phyloP scores from a whole-genome alignment of 495 filamentous ascomycete genomes.

The Xylaria nigripes region DNA sequence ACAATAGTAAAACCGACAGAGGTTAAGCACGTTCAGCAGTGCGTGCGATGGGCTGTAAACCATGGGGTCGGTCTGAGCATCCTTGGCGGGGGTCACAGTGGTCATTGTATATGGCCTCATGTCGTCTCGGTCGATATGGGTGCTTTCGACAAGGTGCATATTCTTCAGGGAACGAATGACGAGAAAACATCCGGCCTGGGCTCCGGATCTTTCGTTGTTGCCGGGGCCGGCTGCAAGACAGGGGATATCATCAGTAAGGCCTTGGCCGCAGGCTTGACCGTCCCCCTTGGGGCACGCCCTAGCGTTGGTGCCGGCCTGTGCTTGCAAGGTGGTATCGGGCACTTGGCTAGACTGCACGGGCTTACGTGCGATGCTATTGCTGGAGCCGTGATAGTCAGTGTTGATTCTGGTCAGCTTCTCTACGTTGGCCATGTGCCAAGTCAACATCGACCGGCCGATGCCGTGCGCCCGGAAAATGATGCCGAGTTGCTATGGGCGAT shows the following conservation, averaged over 20 bases:
- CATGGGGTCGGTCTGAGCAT: conserved; percentile 43
- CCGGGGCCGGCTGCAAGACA: conserved; percentile 47
- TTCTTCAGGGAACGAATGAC: conserved; percentile 29
- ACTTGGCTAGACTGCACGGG: conserved; percentile 48
- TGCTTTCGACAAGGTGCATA: conserved; percentile 45
- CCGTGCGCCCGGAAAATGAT: conserved; percentile 42
- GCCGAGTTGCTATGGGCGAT: conserved; percentile 52
- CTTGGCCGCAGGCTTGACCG: conserved; percentile 43
- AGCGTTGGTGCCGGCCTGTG: conserved; percentile 55
- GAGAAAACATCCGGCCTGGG: conserved; percentile 12
- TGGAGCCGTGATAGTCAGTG: conserved; percentile 51
- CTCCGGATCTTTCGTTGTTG: conserved; percentile 38
- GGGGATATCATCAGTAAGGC: conserved; percentile 48
- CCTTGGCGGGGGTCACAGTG: conserved; percentile 53
- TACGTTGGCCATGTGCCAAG: conserved; percentile 46
- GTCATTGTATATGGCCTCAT: conserved; percentile 47
- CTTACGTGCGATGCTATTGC: conserved; percentile 55
- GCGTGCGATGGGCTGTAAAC: conserved; percentile 52
- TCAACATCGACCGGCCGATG: conserved; percentile 39
- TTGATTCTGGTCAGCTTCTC: conserved; percentile 41
- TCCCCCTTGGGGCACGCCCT: conserved; percentile 52
- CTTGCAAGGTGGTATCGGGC: conserved; percentile 59
- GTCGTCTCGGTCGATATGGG: conserved; percentile 53
- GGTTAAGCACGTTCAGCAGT: conserved; percentile 45
- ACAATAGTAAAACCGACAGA: conserved; percentile 41